Evolutionary conservation across 306 rosid species (phyloP).

Genomic region (Oemleria cerasiformis): DNA sequence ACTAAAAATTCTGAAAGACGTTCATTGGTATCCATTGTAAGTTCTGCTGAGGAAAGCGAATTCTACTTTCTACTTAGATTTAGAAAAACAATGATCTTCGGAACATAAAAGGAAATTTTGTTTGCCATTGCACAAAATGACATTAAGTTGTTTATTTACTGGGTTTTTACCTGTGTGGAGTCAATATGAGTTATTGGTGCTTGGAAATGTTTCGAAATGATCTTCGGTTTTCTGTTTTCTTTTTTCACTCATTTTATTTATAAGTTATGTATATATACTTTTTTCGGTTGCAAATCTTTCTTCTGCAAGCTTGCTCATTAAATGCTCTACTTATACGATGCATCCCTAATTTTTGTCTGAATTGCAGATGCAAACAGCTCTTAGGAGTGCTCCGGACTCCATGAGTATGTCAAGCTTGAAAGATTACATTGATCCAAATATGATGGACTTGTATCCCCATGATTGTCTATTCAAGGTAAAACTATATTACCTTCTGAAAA

Average conservation of each 20-base stretch:
- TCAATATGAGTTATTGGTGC: background rate
- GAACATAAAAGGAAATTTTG: too few species aligned
- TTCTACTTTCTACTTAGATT: background rate
- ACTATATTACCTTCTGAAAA: conserved; percentile 11
- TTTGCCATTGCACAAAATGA: too few species aligned
- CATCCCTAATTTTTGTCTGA: conserved; percentile 24
- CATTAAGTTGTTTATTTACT: background rate
- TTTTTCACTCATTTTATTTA: background rate
- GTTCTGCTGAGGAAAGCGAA: conserved; percentile 24
- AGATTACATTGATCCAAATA: conserved; percentile 73
- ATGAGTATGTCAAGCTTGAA: conserved; percentile 76
- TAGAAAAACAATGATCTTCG: background rate
- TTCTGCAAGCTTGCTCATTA: conserved; percentile 9
- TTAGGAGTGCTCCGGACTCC: conserved; percentile 73
- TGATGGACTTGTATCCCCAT: conserved; percentile 95
- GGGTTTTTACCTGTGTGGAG: background rate
- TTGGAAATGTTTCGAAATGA: background rate
- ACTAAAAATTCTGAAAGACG: conserved; percentile 83
- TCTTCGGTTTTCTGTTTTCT: background rate
- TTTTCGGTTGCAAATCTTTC: conserved; percentile 13
- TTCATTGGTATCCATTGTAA: conserved; percentile 84
- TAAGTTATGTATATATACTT: background rate
- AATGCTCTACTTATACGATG: background rate
- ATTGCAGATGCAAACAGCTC: conserved; percentile 86
- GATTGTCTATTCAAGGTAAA: conserved; percentile 92